A percentile compares a stretch with the other conserved stretches of the same genome.
These are phyloP conservation scores for Ogataea pilisensis DNA, from an alignment of 805 yeast species.

Conservation along the genomic window DNA sequence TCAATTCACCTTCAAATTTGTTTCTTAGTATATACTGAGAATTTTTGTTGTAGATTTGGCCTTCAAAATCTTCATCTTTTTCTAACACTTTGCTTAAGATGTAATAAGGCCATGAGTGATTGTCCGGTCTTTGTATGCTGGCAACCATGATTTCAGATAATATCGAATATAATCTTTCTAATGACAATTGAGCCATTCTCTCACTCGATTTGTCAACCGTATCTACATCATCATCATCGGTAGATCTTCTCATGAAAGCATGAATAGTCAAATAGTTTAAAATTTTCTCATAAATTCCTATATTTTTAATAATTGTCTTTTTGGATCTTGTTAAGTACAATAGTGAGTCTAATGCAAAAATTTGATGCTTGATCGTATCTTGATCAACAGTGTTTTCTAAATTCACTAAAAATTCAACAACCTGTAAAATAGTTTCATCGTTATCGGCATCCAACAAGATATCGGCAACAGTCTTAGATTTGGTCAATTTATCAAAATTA, in stretches of 20 bases:
- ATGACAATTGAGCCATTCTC: conserved; percentile 41
- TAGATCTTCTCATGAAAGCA: conserved; percentile 16
- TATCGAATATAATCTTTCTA: conserved; percentile 65
- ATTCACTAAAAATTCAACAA: conserved; percentile 10
- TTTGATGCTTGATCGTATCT: conserved; percentile 21
- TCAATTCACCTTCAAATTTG: conserved; percentile 57
- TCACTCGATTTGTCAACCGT: conserved; percentile 8
- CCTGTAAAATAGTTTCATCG: conserved; percentile 8
- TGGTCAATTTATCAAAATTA: conserved; percentile 74
- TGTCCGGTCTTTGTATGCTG: conserved; percentile 32
- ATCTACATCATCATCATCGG: not conserved
- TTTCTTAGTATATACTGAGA: conserved; percentile 12
- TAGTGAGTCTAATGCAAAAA: conserved; percentile 26
- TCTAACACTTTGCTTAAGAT: conserved; percentile 34
- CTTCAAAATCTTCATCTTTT: conserved; percentile 9
- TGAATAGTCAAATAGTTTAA: conserved; percentile 25
- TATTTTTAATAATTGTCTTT: conserved; percentile 10
- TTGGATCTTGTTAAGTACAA: conserved; percentile 29
- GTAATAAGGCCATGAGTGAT: conserved; percentile 57
- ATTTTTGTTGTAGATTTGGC: conserved; percentile 20
- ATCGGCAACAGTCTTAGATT: conserved; percentile 57
- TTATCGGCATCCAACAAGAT: conserved; percentile 28
- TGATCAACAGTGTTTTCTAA: conserved; percentile 14
- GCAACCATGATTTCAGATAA: conserved; percentile 37
- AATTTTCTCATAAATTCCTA: conserved; percentile 8